Percentiles rank a stretch among this genome's conserved stretches.
Evolutionary conservation across 2,329 filamentous ascomycete genomes (phyloP).

Genomic region (Calonectria pseudoturangicola): DNA sequence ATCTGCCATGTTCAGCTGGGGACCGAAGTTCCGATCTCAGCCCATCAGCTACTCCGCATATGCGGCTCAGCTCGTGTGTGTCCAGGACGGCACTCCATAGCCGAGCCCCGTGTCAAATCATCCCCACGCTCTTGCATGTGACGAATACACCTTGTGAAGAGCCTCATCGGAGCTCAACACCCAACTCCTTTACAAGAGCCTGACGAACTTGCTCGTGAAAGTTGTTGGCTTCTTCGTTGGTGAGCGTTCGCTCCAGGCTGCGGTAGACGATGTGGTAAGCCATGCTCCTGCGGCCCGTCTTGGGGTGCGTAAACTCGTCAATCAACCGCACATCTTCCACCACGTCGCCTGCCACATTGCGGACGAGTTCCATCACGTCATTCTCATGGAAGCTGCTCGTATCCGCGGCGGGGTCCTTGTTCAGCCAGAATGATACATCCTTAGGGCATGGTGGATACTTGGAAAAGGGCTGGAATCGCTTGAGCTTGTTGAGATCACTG

Average conservation of each 20-base stretch:
- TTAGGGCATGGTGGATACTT: constrained; percentile 93
- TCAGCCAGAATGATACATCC: constrained; percentile 95
- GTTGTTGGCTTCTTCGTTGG: constrained; percentile 85
- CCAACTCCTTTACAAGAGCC: constrained; percentile 81
- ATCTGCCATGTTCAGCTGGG: constrained; percentile 46
- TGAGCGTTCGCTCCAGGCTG: constrained; percentile 92
- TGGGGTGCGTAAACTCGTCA: constrained; percentile 92
- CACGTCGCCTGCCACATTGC: constrained; percentile 85
- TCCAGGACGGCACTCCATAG: background rate
- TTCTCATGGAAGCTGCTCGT: constrained; percentile 86
- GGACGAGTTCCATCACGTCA: constrained; percentile 96
- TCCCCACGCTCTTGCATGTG: background rate
- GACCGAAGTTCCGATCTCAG: constrained; percentile 33
- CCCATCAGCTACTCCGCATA: constrained; percentile 48
- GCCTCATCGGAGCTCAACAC: constrained; percentile 77
- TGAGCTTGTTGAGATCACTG: constrained; percentile 67
- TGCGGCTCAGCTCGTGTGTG: constrained; percentile 45
- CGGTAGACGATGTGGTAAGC: constrained; percentile 97
- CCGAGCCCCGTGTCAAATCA: background rate
- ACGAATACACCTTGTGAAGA: constrained; percentile 13
- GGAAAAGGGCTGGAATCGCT: constrained; percentile 89
- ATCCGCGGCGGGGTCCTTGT: constrained; percentile 66
- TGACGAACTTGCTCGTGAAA: constrained; percentile 82
- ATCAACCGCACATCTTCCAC: constrained; percentile 91
- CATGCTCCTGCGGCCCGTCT: constrained; percentile 86